Evolutionary conservation across 2,329 filamentous ascomycete genomes (phyloP), one percentile per base, ranked within the genome.

Genomic region (Epichloe glyceriae): DNA sequence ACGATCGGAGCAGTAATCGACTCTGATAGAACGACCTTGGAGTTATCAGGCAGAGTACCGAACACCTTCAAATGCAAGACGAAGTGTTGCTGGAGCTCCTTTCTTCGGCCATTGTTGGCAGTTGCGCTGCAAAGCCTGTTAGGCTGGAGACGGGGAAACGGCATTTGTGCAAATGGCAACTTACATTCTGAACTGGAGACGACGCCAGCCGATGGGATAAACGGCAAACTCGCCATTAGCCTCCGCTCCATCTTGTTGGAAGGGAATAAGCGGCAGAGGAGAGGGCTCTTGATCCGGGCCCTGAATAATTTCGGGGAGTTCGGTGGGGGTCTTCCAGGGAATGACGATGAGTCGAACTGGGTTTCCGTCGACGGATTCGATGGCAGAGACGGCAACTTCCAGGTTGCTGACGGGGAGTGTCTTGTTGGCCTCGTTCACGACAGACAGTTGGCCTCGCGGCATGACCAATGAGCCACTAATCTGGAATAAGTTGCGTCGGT

Each of bases 81-180:
- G 66, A 97, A 97, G 69, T 97, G 91, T 64, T 97, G 91, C 64
- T 97, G 91, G 44, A 97, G 77, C 65, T 97, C 91, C 70, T 95
- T 95, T 55, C 91, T 78, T 53, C 91, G 82, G 11, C 91, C 91
- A 64, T 97, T 97, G 70, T 97, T 97, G 51, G 91, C 91, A 8
- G 91, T 97, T 17, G 91, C 91, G 65, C 91, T 81, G 52, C 39
- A 22, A 30, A 34, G 47, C 52, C 20, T 12, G 26, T 50, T 19
- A 51, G 52, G 22, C 14, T 26, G 10, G 12, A 30, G n/a, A 15
- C n/a, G n/a, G 39, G 8, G 11, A 42, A 19, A 43, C 68, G 75
- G 68, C 4, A 35, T 10, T 11, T 35, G 15, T 17, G 44, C 34
- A 33, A 33, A 64, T 79, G 71, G 82, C 26, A 44, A 69, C 78